Evolutionary conservation across 2,329 filamentous ascomycete genomes (phyloP), one percentile per base, ranked within the genome.

Genomic region (Colletotrichum filicis): DNA sequence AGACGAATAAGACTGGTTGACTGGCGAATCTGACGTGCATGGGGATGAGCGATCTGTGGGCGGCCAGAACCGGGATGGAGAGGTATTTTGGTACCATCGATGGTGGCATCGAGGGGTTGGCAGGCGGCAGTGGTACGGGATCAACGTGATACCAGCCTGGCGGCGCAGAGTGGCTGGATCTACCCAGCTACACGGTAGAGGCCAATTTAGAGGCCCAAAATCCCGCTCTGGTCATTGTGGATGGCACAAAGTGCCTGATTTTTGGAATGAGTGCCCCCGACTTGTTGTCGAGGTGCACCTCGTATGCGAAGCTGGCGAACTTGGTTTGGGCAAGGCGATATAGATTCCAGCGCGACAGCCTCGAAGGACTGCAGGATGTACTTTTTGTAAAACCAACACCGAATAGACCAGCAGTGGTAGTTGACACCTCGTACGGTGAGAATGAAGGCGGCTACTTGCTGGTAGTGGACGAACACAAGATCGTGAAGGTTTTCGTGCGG

Each of bases 21-120:
- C 60, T 59, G 62, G 62, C 68, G n/a, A 63, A 55, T 62, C 63
- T 74, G 68, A 74, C 71, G 68, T 72, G 71, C 68, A 72, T 72
- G 68, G 32, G 46, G 46, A 71, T 62, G 52, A 72, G 68, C 57
- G 68, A 66, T 67, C 71, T 67, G 37, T 63, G n/a, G 71, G 52
- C 30, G 68, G 68, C 68, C 57, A 71, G 57, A 59, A 74, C 57
- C 58, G 68, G 71, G 62, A 71, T 66, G 62, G 56, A 63, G 46
- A 62, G 35, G 56, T 67, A 56, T 57, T 42, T 8, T 24, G 60
- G 66, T 65, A 57, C 22, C 12, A 16, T 49, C 11, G 49, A 30
- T 32, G 49, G 60, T 42, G n/a, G 35, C 24, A n/a, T 42, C 32
- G 28, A 57, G 66, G 46, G 61, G 35, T 30, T 9, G 61, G 57